Percentiles rank a stretch among this genome's conserved stretches.
phyloP scores from a whole-genome alignment of 169 alveolate genomes.

The Cryptosporidium ubiquitum region DNA sequence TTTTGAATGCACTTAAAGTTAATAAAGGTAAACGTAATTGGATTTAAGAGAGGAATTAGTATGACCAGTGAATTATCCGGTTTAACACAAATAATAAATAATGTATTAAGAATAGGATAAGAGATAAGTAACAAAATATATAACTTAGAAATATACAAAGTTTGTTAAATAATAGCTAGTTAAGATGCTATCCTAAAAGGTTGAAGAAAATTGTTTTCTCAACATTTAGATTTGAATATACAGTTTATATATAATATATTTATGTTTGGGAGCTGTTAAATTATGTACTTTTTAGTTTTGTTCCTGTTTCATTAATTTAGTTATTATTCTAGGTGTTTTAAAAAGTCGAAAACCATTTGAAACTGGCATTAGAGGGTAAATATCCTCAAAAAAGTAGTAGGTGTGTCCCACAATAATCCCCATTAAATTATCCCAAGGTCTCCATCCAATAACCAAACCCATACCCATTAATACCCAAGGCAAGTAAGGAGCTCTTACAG shows the following conservation, averaged over 20 bases:
- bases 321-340: conserved; percentile 86
- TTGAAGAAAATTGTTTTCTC: no score
- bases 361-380: conserved; percentile 91
- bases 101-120: not conserved
- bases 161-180: not conserved
- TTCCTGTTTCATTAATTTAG: conserved; percentile 68
- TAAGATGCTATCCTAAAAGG: not conserved
- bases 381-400: conserved; percentile 90
- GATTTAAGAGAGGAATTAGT: no score
- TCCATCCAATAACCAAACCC: conserved; percentile 87
- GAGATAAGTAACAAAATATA: not conserved
- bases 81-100: no score
- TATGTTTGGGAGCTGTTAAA: not conserved
- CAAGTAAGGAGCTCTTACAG: conserved; percentile 91
- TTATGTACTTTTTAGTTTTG: conserved; percentile 48
- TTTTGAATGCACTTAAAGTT: not conserved
- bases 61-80: no score
- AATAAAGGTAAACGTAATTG: not conserved
- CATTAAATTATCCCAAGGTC: conserved; percentile 86
- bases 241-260: conserved; percentile 42
- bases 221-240: not conserved
- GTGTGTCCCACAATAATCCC: conserved; percentile 92
- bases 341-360: conserved; percentile 86
- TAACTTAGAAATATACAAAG: not conserved
- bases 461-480: conserved; percentile 88